These are phyloP conservation scores for Saturnispora saitoi DNA, from an alignment of 805 yeast genomes.

Conservation along the genomic window DNA sequence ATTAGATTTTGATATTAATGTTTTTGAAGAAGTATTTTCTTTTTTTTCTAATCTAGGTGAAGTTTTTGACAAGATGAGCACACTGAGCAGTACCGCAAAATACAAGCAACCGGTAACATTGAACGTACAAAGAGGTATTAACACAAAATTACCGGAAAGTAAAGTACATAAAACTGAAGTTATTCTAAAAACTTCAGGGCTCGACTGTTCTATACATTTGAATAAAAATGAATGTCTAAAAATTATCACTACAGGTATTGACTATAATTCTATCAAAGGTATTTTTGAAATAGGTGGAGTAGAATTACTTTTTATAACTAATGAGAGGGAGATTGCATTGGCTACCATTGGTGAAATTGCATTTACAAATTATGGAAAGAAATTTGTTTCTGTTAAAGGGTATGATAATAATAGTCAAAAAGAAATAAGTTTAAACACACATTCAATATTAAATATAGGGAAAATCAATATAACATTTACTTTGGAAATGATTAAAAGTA, in stretches of 20 bases:
- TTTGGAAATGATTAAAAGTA: not conserved
- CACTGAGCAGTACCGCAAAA: not conserved
- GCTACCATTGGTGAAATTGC: conserved; percentile 18
- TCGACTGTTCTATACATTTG: not conserved
- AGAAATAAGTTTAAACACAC: conserved; percentile 5
- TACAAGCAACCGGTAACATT: not conserved
- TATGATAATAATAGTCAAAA: conserved; percentile 21
- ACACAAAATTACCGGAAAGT: not conserved
- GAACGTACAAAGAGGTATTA: not conserved
- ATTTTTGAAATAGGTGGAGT: not conserved
- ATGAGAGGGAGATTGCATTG: not conserved
- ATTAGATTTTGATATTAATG: conserved; percentile 16
- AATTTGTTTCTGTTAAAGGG: conserved; percentile 14
- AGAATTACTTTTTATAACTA: not conserved
- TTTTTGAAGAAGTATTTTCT: conserved; percentile 5
- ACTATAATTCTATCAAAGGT: not conserved
- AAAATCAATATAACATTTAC: conserved; percentile 7
- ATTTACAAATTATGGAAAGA: not conserved
- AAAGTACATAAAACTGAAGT: not conserved
- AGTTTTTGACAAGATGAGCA: conserved; percentile 7
- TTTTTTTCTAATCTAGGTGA: conserved; percentile 15
- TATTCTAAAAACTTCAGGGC: not conserved
- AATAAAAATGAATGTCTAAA: not conserved
- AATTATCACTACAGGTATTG: not conserved
- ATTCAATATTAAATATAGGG: conserved; percentile 8